These are phyloP conservation scores for Pichia sp. DNA, from an alignment of 1,139 yeast species.

Conservation along the genomic window DNA sequence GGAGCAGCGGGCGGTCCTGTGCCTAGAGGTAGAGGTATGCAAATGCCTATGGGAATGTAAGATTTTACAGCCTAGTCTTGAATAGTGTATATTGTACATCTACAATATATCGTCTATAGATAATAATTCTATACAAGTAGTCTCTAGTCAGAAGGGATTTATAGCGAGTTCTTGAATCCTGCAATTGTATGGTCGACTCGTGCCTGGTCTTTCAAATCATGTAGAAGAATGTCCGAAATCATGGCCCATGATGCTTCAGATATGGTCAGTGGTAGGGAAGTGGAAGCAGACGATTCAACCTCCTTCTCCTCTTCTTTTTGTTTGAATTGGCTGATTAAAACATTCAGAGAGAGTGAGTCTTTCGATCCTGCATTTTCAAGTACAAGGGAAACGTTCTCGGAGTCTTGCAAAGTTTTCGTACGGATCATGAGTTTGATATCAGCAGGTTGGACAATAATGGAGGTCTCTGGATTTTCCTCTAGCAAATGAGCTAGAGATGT, in stretches of 20 bases:
- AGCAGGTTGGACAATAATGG: constrained; percentile 21
- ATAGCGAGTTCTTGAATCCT: constrained; percentile 19
- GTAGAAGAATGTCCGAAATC: constrained; percentile 22
- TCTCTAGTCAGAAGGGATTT: neutral
- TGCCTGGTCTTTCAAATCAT: constrained; percentile 24
- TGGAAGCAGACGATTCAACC: neutral
- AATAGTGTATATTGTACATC: neutral
- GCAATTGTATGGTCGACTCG: constrained; percentile 18
- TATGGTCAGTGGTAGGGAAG: neutral
- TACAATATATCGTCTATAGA: neutral
- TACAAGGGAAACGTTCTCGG: constrained; percentile 20
- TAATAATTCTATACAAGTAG: neutral
- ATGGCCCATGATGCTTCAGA: constrained; percentile 24
- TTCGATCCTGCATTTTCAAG: constrained; percentile 12
- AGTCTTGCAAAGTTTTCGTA: constrained; percentile 48
- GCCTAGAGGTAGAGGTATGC: constrained; percentile 64
- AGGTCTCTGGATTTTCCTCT: constrained; percentile 20
- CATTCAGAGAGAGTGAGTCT: constrained; percentile 31
- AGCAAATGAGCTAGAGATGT: constrained; percentile 25
- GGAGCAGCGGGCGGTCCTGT: constrained; percentile 33
- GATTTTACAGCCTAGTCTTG: neutral
- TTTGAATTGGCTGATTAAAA: constrained; percentile 32
- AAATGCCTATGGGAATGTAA: constrained; percentile 29
- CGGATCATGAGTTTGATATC: constrained; percentile 43
- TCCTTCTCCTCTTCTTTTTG: constrained; percentile 3